These are phyloP conservation scores for Adansonia grandidieri DNA, from an alignment of 441 rosid genomes.

Conservation along the genomic window DNA sequence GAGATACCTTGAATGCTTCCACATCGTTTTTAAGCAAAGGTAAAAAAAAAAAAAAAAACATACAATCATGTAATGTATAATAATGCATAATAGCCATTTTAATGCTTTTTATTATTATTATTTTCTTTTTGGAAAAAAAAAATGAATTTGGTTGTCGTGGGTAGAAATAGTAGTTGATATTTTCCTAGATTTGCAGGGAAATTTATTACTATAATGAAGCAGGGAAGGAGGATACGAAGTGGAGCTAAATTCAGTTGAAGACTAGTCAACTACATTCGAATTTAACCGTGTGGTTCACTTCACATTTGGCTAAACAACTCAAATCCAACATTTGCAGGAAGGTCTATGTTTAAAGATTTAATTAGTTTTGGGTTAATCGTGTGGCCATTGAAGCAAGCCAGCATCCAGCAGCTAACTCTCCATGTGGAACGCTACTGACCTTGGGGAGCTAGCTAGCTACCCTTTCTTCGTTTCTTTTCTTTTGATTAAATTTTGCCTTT, in stretches of 20 bases:
- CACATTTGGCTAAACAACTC: not conserved
- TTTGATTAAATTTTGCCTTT: not conserved
- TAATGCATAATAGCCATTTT: no score
- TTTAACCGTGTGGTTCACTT: not conserved
- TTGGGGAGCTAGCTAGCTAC: not conserved
- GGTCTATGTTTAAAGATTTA: not conserved
- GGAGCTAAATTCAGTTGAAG: not conserved
- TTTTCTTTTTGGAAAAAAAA: not conserved
- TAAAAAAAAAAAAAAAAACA: not conserved
- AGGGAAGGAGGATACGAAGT: not conserved
- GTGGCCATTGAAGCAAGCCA: not conserved
- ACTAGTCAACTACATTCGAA: not conserved
- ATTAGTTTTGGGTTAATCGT: not conserved
- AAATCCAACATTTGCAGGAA: not conserved
- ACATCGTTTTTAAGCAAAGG: not conserved
- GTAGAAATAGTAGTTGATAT: not conserved
- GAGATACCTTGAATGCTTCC: not conserved
- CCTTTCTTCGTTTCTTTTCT: not conserved
- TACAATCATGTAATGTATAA: not conserved
- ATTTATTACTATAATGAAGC: not conserved
- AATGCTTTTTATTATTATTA: not conserved
- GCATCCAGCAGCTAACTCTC: not conserved
- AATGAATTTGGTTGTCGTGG: not conserved
- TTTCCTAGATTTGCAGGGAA: not conserved
- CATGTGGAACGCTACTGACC: slow-evolving; percentile 7